Base-by-base conservation (phyloP, 148 eudicot genomes). In the Rhododendron williamsianum region DNA sequence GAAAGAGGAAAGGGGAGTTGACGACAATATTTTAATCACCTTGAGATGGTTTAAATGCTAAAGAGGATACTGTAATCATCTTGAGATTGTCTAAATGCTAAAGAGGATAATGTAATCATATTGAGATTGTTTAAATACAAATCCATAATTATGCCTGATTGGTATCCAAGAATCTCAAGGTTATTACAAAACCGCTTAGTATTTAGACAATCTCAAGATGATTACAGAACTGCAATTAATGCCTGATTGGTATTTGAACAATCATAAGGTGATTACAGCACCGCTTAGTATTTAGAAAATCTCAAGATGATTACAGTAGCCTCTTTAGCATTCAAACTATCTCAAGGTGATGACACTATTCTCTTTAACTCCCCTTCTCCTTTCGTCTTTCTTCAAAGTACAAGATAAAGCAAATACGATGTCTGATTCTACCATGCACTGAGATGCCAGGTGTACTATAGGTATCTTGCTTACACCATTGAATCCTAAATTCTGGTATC, bases 401-500 rank as follows among this genome's bases (percentile, higher is more conserved):
- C 30, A 67, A 19, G 41, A 48, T 18, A 49, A n/a, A 76, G n/a
- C 13, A 56, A 16, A 56, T 60, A 63, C 18, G 13, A 82, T n/a
- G 11, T 82, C 52, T n/a, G 84, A 65, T 65, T 82, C 23, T 30
- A 82, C 65, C 18, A 23, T 15, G 8, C 38, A 63, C 54, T 46
- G 54, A 45, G 27, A 83, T 49, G 79, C 51, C 43, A 73, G 25
- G 9, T 74, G 49, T 49, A 25, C 30, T 80, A 45, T 63, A 41
- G 45, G 21, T 30, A 38, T 82, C 10, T 41, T 54, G 72, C 52
- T 84, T 74, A 4, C 65, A 25, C 73, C 33, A 67, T 10, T 25
- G 33, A 27, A 35, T 85, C 25, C 87, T 65, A 30, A 73, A 60
- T 86, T 52, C 36, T 35, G 63, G 30, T 23, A n/a, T 78, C 65